Conservation (phyloP, 2,329 filamentous ascomycete genomes). For the Colletotrichum tamarilloi region DNA sequence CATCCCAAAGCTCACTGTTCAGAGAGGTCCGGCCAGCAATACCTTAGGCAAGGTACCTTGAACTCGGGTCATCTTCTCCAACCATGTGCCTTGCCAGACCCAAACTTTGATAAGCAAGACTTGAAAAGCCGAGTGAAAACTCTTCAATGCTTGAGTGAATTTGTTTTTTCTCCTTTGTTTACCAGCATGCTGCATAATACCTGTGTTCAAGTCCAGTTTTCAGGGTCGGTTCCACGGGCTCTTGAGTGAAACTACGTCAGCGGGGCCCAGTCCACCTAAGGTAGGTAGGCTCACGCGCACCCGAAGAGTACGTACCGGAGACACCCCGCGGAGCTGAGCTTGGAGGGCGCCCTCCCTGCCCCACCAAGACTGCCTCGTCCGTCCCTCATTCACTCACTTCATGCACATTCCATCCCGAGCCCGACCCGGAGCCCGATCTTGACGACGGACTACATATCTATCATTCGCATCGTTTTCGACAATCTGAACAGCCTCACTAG, state of each 20-base stretch:
- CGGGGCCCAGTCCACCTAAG: constrained; percentile 4
- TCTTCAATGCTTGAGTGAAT: background rate
- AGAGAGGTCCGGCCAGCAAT: too few species aligned
- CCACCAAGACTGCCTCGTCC: constrained; percentile 25
- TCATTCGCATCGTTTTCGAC: background rate
- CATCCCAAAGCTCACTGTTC: background rate
- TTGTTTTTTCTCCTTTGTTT: background rate
- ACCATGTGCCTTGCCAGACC: constrained; percentile 4
- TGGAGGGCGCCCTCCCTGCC: constrained; percentile 22
- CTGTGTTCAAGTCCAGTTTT: background rate
- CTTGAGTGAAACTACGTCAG: constrained; percentile 27
- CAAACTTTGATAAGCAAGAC: background rate
- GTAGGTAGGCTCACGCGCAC: background rate
- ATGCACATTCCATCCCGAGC: constrained; percentile 24
- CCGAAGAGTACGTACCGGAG: background rate
- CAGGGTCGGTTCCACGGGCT: background rate
- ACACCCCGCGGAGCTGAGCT: constrained; percentile 27
- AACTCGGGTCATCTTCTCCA: background rate
- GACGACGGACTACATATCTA: background rate
- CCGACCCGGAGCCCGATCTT: constrained; percentile 21
- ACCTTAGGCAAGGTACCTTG: background rate
- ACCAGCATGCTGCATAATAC: background rate
- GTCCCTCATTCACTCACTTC: constrained; percentile 24
- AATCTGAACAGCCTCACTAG: background rate
- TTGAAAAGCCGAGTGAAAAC: background rate